A percentile compares a stretch with the other conserved stretches of the same genome.
phyloP scores from a whole-genome alignment of 352 stramenopile species.

The Blastocystis sp. region DNA sequence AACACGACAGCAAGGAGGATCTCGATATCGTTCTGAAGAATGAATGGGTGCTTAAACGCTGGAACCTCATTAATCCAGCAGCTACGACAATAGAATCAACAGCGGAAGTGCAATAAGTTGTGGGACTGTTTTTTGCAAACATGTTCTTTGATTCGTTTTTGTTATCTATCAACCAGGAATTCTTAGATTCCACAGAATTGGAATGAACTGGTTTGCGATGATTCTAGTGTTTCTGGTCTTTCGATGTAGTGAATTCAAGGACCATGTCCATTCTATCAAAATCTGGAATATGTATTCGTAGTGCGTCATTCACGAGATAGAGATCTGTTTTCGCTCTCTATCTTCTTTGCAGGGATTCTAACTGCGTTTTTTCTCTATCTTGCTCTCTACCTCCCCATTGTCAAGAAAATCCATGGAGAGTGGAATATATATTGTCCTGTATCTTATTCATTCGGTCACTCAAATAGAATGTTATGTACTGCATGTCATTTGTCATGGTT shows the following conservation, averaged over 20 bases:
- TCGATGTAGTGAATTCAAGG: not conserved
- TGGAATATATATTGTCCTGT: not conserved
- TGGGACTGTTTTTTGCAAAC: not conserved
- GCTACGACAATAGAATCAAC: not conserved
- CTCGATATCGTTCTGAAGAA: not conserved
- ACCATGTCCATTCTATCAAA: not conserved
- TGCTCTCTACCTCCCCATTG: not conserved
- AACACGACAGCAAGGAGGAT: not conserved
- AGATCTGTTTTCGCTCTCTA: not conserved
- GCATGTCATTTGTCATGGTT: slow-evolving; percentile 4
- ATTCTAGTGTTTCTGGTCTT: not conserved
- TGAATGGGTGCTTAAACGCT: not conserved
- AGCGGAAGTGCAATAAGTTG: not conserved
- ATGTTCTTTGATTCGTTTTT: not conserved
- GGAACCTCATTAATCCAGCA: not conserved
- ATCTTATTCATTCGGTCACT: not conserved
- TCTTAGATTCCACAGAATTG: not conserved
- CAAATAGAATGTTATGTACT: slow-evolving; percentile 6
- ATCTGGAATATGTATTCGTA: not conserved
- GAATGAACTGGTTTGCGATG: not conserved
- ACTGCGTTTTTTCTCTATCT: not conserved
- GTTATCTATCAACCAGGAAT: not conserved
- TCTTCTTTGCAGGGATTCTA: not conserved
- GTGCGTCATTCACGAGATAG: not conserved
- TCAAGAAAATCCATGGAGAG: not conserved